Evolutionary conservation across 2,329 filamentous ascomycete species (phyloP).

Genomic region (Epichloe amarillans): DNA sequence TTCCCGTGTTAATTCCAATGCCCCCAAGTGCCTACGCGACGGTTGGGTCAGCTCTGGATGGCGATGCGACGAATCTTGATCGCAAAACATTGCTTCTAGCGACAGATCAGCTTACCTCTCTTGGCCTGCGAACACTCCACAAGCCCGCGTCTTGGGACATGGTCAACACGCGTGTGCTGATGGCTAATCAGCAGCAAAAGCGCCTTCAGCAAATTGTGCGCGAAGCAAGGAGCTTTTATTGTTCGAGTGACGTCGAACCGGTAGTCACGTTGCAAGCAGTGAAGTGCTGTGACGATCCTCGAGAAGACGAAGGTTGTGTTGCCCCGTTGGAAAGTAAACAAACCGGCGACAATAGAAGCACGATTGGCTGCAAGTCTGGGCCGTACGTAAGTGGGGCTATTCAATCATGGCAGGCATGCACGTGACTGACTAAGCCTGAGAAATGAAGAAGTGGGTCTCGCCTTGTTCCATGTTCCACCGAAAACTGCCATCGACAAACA

Average conservation of each 20-base stretch:
- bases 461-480: background rate
- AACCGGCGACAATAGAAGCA: slow-evolving; percentile 10
- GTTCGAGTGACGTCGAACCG: background rate
- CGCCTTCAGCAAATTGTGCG: background rate
- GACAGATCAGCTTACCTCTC: slow-evolving; percentile 53
- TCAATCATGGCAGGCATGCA: slow-evolving; percentile 4
- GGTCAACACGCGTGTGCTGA: slow-evolving; percentile 9
- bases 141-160: slow-evolving; percentile 83
- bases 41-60: background rate
- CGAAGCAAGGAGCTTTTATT: background rate
- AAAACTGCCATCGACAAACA: background rate
- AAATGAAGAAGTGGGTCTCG: background rate
- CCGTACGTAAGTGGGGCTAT: background rate
- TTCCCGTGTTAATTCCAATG: slow-evolving; percentile 68
- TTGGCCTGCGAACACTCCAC: slow-evolving; percentile 82
- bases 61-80: slow-evolving; percentile 9
- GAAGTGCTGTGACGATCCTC: background rate
- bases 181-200: background rate
- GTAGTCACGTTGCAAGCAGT: background rate
- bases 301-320: slow-evolving; percentile 19
- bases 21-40: slow-evolving; percentile 63
- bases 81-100: background rate
- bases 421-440: slow-evolving; percentile 12
- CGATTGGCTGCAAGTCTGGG: slow-evolving; percentile 15
- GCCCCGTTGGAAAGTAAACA: slow-evolving; percentile 31